Base-by-base conservation (phyloP, 805 yeast species). In the Metschnikowia orientalis region DNA sequence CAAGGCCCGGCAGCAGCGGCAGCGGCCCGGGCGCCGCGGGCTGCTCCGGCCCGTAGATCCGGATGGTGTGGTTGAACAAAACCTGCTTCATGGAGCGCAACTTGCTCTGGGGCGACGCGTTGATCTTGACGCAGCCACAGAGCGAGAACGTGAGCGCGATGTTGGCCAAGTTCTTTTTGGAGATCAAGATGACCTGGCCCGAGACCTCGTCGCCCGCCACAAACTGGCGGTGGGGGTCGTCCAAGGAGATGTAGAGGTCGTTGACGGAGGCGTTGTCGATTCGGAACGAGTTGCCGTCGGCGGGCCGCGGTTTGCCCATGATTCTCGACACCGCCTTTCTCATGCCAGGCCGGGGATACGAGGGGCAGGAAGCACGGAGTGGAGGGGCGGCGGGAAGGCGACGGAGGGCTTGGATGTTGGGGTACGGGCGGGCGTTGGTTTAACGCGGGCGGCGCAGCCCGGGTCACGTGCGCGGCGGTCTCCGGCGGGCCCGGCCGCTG, bases 161-260 rank as follows among this genome's bases (percentile, higher is more conserved):
- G 41, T 79, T 73, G 18, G 71, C 66, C 8, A 76, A 48, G 50
- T 78, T 78, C 44, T 71, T 73, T 49, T 73, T 73, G 32, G 80
- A 53, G 4, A 73, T 68, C 9, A 82, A 57, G 1, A 77, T 69
- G 8, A 77, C 71, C 44, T 75, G 78, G 10, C 94, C 94, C 1
- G 68, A 57, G 3, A 85, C 71, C 42, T 70, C 71, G 33, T 86
- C 95, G 10, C 90, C 92, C 0, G 96, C 95, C n/a, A 67, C 61
- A 75, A 81, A 86, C 4, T 73, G 61, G 44, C 75, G 73, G 54
- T 85, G 95, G 1, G 95, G 89, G 34, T 80, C 79, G 41, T 79
- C 81, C 28, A 87, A 63, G 27, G 67, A 67, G 29, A 87, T 77
- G 55, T 77, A 82, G 56, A 85, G 80, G 44, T 83, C 89, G 26